Evolutionary conservation across 768 basidiomycete species (phyloP), one percentile per base, ranked within the genome.

Genomic region (Leucosporidium scottii): DNA sequence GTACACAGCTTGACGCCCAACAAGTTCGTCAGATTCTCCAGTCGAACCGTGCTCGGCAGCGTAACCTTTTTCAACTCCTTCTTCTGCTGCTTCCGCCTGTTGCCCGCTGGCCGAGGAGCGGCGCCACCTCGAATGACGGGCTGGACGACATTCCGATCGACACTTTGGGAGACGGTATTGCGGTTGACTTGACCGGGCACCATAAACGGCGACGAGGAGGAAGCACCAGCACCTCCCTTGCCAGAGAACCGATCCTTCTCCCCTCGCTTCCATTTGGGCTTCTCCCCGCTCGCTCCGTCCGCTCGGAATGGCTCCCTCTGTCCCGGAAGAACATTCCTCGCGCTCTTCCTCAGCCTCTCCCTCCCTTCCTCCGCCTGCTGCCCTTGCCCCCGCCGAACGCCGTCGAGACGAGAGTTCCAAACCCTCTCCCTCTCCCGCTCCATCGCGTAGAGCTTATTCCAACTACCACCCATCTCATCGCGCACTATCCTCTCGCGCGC

Each of bases 11-110:
- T 54, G 25, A 63, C 62, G 0, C 62, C 62, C 5, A 63, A 21
- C 23, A 63, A 18, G 21, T 63, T 63, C 27, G 55, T 54, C 18
- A 63, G 20, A 27, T 54, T 56, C 53, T 63, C 62, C 8, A 63
- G 21, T 4, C 55, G n/a, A 15, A 63, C 17, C 27, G 55, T 63
- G 9, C 34, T 30, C 20, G 62, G 62, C 34, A 63, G 25, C 20
- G 44, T 39, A 17, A 63, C 55, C 31, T 63, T 63, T 18, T 31
- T 49, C 13, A 61, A 21, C 10, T 23, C 49, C 28, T 61, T 61
- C 9, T 21, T 8, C 48, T 28, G 48, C 20, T 17, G 18, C 49
- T 27, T 53, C 9, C 60, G 10, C 30, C 21, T 18, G 12, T 36
- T 49, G 7, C 28, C 18, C n/a, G 25, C 25, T 49, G 58, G 12